phyloP scores from a whole-genome alignment of 257 asterid genomes.

The Henckelia pumila region DNA sequence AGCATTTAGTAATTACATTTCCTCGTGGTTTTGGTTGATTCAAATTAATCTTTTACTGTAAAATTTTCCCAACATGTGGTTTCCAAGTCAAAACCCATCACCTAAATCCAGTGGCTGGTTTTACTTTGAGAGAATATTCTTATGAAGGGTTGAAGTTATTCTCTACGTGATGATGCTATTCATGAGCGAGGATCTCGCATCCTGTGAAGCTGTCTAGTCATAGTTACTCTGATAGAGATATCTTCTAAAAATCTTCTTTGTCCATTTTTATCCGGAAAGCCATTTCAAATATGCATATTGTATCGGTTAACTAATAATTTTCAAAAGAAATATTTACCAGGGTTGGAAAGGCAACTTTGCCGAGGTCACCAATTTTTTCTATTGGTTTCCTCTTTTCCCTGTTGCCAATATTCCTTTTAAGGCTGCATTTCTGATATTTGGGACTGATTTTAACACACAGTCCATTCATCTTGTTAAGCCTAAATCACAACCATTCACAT shows the following conservation, averaged over 20 bases:
- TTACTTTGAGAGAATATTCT: not conserved
- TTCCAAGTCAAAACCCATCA: not conserved
- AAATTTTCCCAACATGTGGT: not conserved
- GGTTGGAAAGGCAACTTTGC: constrained; percentile 56
- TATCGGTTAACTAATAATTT: not conserved
- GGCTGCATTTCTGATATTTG: constrained; percentile 13
- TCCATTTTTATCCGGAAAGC: not conserved
- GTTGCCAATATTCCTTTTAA: constrained; percentile 45
- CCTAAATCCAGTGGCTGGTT: not conserved
- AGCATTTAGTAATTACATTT: no score
- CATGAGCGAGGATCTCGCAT: constrained; percentile 33
- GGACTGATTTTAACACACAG: constrained; percentile 14
- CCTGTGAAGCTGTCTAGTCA: constrained; percentile 33
- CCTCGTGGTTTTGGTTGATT: not conserved
- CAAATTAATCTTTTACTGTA: no score
- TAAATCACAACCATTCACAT: constrained; percentile 11
- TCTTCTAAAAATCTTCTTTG: not conserved
- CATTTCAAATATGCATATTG: not conserved
- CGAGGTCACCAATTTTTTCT: constrained; percentile 42
- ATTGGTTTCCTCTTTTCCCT: constrained; percentile 71
- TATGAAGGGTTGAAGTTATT: constrained; percentile 3
- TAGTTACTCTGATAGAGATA: constrained; percentile 54
- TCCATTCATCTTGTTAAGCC: constrained; percentile 20
- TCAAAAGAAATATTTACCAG: not conserved
- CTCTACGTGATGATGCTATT: constrained; percentile 36